Conservation (phyloP, 169 alveolate genomes). For the Babesia ovata region DNA sequence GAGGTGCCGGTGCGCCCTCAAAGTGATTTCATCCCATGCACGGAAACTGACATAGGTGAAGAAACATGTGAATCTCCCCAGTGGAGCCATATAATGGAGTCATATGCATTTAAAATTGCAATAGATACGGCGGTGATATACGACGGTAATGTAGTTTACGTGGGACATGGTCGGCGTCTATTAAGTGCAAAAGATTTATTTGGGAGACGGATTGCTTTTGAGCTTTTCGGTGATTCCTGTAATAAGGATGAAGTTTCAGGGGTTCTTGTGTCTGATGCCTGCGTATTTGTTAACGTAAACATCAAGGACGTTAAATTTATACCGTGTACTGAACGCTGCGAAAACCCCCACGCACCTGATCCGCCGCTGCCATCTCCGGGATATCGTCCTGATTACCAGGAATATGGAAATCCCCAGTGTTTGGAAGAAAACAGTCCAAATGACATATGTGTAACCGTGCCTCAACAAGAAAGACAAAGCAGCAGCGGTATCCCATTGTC, state of each 20-base stretch:
- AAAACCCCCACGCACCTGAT: no score
- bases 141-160: constrained; percentile 26
- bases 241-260: background rate
- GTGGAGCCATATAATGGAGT: constrained; percentile 5
- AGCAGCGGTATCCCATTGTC: no score
- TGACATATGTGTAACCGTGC: no score
- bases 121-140: constrained; percentile 36
- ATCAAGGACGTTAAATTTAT: constrained; percentile 27
- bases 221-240: constrained; percentile 32
- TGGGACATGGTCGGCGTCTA: constrained; percentile 39
- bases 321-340: constrained; percentile 24
- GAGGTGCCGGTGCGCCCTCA: background rate
- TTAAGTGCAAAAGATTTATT: constrained; percentile 43
- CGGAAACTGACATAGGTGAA: background rate
- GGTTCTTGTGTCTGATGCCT: background rate
- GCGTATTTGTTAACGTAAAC: constrained; percentile 31
- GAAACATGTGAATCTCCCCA: background rate
- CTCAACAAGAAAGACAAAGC: no score
- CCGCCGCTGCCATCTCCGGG: no score
- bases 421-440: no score
- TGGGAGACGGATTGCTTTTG: constrained; percentile 29
- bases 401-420: no score
- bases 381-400: no score
- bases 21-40: background rate
- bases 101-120: constrained; percentile 20